Evolutionary conservation across 2,329 filamentous ascomycete species (phyloP).

Genomic region (Neopestalotiopsis rosae): DNA sequence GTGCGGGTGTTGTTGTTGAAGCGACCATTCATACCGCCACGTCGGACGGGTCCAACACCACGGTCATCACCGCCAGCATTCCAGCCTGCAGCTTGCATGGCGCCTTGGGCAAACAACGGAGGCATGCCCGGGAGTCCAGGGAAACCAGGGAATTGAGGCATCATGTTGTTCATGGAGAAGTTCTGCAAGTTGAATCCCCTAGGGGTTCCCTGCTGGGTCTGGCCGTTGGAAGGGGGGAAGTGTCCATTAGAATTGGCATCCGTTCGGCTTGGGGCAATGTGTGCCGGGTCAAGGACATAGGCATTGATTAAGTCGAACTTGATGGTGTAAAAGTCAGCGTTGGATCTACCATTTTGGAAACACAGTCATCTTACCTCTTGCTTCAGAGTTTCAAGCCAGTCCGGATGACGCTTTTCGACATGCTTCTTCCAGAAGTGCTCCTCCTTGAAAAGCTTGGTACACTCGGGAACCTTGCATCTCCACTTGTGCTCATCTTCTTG

Average conservation of each 20-base stretch:
- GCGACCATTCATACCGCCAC: constrained; percentile 66
- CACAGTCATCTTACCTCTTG: constrained; percentile 73
- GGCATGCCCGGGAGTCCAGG: constrained; percentile 61
- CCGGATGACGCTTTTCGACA: constrained; percentile 90
- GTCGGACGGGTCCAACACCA: constrained; percentile 69
- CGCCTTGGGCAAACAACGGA: constrained; percentile 51
- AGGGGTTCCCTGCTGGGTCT: constrained; percentile 81
- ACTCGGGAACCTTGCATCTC: constrained; percentile 95
- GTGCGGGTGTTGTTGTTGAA: constrained; percentile 66
- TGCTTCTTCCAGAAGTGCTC: constrained; percentile 98
- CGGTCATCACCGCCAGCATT: constrained; percentile 57
- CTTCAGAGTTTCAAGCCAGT: constrained; percentile 82
- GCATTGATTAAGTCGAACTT: constrained; percentile 90
- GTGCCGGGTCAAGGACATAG: constrained; percentile 92
- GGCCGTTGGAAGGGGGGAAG: constrained; percentile 81
- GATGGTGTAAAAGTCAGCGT: neutral
- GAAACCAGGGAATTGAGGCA: constrained; percentile 65
- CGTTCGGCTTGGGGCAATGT: constrained; percentile 90
- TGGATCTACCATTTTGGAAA: neutral
- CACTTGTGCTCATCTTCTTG: constrained; percentile 98
- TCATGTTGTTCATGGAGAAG: constrained; percentile 65
- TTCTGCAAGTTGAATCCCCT: constrained; percentile 88
- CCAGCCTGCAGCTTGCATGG: constrained; percentile 53
- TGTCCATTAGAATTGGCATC: constrained; percentile 96
- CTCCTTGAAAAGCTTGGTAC: constrained; percentile 96